Evolutionary conservation across 2,329 filamentous ascomycete genomes (phyloP).

Genomic region (Pleomassaria siparia): DNA sequence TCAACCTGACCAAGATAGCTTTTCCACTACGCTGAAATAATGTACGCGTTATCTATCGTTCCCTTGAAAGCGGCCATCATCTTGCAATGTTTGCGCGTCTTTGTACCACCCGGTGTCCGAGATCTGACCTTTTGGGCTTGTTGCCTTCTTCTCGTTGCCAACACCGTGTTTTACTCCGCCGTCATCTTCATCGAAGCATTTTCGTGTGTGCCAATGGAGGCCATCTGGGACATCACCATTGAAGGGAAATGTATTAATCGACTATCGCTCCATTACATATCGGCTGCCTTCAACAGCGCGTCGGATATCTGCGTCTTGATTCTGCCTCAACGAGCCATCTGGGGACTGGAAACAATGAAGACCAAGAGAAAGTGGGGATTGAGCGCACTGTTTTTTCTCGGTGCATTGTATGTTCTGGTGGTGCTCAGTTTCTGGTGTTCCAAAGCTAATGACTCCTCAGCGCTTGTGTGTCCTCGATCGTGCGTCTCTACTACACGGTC

Average conservation of each 20-base stretch:
- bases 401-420: slow-evolving; percentile 9
- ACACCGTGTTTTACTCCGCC: slow-evolving; percentile 22
- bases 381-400: slow-evolving; percentile 16
- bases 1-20: background rate
- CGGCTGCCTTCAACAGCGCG: slow-evolving; percentile 18
- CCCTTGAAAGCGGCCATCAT: slow-evolving; percentile 22
- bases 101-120: slow-evolving; percentile 9
- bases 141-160: slow-evolving; percentile 13
- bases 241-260: slow-evolving; percentile 14
- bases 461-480: slow-evolving; percentile 12
- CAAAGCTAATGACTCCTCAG: slow-evolving; percentile 2
- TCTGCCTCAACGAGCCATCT: slow-evolving; percentile 21
- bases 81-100: slow-evolving; percentile 20
- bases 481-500: slow-evolving; percentile 17
- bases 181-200: slow-evolving; percentile 14
- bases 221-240: slow-evolving; percentile 17
- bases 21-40: slow-evolving; percentile 13
- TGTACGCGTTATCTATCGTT: slow-evolving; percentile 15
- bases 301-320: slow-evolving; percentile 21
- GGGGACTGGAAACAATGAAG: slow-evolving; percentile 13
- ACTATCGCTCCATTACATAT: slow-evolving; percentile 16
- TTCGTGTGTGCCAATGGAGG: slow-evolving; percentile 18
- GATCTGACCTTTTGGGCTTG: slow-evolving; percentile 7
- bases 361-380: slow-evolving; percentile 13
- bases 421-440: too few species aligned